These are phyloP conservation scores for Rhododendron williamsianum DNA, from an alignment of 148 eudicot species.

Conservation along the genomic window DNA sequence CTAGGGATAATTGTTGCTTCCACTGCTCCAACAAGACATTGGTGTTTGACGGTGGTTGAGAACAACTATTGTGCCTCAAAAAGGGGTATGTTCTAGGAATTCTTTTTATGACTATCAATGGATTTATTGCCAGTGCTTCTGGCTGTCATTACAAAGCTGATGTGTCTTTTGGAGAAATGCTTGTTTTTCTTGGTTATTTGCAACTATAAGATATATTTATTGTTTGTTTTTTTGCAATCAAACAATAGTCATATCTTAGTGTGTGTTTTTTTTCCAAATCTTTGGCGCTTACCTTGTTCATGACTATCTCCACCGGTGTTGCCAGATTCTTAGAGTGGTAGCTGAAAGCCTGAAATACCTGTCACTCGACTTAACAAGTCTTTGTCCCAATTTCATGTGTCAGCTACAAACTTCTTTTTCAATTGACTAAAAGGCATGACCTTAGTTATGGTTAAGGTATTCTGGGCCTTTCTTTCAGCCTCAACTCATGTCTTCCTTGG, in stretches of 20 bases:
- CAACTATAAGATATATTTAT: background rate
- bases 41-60: conserved; percentile 82
- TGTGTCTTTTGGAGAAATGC: background rate
- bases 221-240: background rate
- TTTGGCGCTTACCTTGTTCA: background rate
- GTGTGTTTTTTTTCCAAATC: background rate
- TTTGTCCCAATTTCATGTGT: background rate
- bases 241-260: background rate
- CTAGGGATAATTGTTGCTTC: conserved; percentile 77
- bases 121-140: background rate
- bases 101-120: background rate
- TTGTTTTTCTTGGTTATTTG: background rate
- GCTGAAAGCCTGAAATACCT: background rate
- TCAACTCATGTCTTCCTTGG: background rate
- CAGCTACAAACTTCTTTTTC: background rate
- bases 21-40: conserved; percentile 68
- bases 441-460: background rate
- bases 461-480: background rate
- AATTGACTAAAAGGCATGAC: background rate
- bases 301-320: background rate
- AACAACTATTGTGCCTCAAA: conserved; percentile 83
- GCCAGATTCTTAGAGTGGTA: background rate
- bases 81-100: conserved; percentile 49
- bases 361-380: background rate
- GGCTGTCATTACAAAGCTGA: background rate